Evolutionary conservation across 1,284 basidiomycete species (phyloP).

Genomic region (Peniophora sp.): DNA sequence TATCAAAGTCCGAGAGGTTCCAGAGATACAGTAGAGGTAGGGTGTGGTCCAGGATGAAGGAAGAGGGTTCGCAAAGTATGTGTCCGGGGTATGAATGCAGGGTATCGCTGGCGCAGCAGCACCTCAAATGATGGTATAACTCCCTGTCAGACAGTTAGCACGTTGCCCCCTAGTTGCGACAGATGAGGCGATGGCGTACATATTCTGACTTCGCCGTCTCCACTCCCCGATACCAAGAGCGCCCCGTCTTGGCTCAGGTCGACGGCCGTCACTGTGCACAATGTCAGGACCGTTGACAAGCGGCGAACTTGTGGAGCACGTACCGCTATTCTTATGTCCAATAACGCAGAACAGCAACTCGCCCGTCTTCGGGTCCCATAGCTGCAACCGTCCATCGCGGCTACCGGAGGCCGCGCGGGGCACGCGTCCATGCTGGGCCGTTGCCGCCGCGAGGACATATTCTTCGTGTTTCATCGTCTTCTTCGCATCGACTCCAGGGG

Average conservation of each 20-base stretch:
- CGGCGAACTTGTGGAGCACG: constrained; percentile 12
- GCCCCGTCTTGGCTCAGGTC: constrained; percentile 71
- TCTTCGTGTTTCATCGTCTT: constrained; percentile 29
- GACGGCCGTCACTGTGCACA: constrained; percentile 67
- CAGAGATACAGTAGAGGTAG: too few species aligned
- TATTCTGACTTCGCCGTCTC: constrained; percentile 79
- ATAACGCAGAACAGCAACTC: constrained; percentile 80
- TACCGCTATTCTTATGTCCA: constrained; percentile 84
- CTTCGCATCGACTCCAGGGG: not conserved
- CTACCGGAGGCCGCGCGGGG: constrained; percentile 83
- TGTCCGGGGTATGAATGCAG: too few species aligned
- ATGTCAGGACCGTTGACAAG: not conserved
- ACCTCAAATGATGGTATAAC: constrained; percentile 5
- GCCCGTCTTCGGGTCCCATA: constrained; percentile 77
- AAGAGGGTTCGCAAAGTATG: too few species aligned
- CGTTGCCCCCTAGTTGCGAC: not conserved
- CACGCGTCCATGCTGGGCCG: constrained; percentile 69
- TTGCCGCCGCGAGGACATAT: constrained; percentile 74
- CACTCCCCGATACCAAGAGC: constrained; percentile 79
- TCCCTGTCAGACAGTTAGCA: constrained; percentile 3
- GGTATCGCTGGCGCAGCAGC: too few species aligned
- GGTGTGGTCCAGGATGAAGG: too few species aligned
- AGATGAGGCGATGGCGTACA: constrained; percentile 39
- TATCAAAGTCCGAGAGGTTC: too few species aligned
- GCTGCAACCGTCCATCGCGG: constrained; percentile 84